Base-by-base conservation (phyloP, 805 yeast genomes). In the Candida orba region DNA sequence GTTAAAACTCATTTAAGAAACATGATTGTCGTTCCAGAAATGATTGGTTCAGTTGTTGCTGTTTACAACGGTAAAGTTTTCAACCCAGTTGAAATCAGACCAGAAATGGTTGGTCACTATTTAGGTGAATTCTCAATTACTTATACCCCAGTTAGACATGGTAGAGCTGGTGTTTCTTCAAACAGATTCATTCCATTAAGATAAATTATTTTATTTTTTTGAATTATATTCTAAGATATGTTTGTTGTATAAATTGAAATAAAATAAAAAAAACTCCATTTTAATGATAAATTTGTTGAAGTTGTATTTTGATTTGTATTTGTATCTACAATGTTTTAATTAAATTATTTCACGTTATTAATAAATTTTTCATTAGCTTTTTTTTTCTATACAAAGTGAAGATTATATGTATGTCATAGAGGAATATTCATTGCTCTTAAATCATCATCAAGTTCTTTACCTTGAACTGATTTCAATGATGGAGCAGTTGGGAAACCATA, bases 21-120 rank as follows among this genome's bases (percentile, higher is more conserved):
- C 85, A 88, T 90, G 96, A 74, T 93, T 71, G 71, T 93, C 67
- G 93, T 93, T 60, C 99, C 99, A 76, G 99, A 93, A 82, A 93
- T 93, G 99, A 89, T 93, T 66, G 99, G 99, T 71, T 88, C 97
- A 53, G 95, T 91, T 60, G 82, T 93, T 63, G 97, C 97, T 78
- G 85, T 93, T 64, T 93, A 93, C 96, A 93, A 93, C 83, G 99
- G 99, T 79, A 93, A 93, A 81, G 87, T 79, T 64, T 93, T 93
- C 95, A 91, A 91, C 95, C 85, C 83, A 65, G 96, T 93, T 73
- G 99, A 93, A 76, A 78, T 93, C 76, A 89, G 79, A 75, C 96
- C 99, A 68, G 99, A 93, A 81, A 93, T 93, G 99, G 90, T 91
- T 71, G 98, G 99, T 72, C 96, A 91, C 85, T 93, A 93, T 95